Evolutionary conservation across 2,329 filamentous ascomycete species (phyloP).

Genomic region (Herpotrichia juniperi): DNA sequence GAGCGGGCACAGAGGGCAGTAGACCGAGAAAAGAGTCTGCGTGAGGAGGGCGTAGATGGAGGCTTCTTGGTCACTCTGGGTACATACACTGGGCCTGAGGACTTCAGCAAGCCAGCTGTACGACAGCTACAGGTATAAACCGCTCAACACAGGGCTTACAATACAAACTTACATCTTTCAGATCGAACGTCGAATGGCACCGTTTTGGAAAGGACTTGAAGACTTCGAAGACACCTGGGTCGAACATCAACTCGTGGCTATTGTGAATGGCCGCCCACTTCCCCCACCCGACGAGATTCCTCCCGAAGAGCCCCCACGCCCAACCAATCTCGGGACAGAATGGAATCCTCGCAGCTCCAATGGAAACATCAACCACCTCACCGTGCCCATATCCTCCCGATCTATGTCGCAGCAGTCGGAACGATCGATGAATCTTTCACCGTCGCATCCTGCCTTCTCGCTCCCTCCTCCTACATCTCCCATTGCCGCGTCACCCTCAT

Average conservation of each 20-base stretch:
- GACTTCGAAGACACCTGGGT: constrained; percentile 90
- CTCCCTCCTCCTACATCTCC: constrained; percentile 64
- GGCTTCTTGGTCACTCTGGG: constrained; percentile 94
- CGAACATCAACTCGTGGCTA: constrained; percentile 93
- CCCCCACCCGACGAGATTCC: constrained; percentile 84
- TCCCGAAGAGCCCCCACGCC: constrained; percentile 66
- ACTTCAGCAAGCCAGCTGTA: constrained; percentile 88
- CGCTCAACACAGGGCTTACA: not conserved
- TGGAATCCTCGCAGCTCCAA: constrained; percentile 58
- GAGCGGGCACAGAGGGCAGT: constrained; percentile 77
- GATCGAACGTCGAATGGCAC: constrained; percentile 91
- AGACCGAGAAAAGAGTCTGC: constrained; percentile 88
- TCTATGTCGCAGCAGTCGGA: constrained; percentile 83
- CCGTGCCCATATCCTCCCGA: constrained; percentile 77
- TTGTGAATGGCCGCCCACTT: constrained; percentile 81
- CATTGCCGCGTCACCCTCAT: constrained; percentile 54
- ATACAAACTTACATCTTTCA: constrained; percentile 18
- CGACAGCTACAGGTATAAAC: constrained; percentile 82
- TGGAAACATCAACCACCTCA: constrained; percentile 72
- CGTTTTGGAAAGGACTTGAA: constrained; percentile 93
- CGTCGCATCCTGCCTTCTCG: constrained; percentile 67
- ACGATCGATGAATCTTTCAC: constrained; percentile 61
- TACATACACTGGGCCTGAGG: constrained; percentile 88
- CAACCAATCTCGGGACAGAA: constrained; percentile 39
- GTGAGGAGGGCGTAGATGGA: constrained; percentile 91